Evolutionary conservation across 2,329 filamentous ascomycete genomes (phyloP).

Genomic region (Neopestalotiopsis sp.): DNA sequence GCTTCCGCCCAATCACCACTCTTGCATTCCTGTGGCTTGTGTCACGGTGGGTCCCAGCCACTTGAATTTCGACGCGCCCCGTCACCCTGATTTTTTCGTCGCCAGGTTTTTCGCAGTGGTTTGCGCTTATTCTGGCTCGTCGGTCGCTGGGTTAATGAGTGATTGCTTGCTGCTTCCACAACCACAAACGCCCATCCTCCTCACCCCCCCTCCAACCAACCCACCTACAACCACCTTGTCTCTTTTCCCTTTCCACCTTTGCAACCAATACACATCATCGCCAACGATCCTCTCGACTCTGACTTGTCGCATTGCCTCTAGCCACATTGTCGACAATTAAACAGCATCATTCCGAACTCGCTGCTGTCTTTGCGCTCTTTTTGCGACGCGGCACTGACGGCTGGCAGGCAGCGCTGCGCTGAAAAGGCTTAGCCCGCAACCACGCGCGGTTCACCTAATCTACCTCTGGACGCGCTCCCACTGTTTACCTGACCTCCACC

Average conservation of each 20-base stretch:
- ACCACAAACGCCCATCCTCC: background rate
- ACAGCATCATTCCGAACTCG: conserved; percentile 6
- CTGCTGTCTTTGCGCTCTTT: conserved; percentile 14
- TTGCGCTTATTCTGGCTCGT: background rate
- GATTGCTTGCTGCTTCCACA: background rate
- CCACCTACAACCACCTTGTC: conserved; percentile 4
- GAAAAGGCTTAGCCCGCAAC: conserved; percentile 1
- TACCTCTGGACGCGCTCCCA: conserved; percentile 14
- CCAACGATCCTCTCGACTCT: background rate
- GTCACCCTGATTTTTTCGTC: conserved; percentile 8
- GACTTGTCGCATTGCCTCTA: conserved; percentile 14
- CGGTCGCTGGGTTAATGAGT: background rate
- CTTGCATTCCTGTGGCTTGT: conserved; percentile 7
- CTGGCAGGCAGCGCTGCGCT: background rate
- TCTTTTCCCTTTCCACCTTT: conserved; percentile 16
- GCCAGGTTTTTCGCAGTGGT: conserved; percentile 8
- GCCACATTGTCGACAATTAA: background rate
- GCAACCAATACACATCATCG: background rate
- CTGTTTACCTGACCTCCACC: conserved; percentile 16
- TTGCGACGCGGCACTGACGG: background rate
- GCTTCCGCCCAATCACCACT: background rate
- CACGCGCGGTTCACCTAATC: conserved; percentile 17
- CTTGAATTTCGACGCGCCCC: conserved; percentile 8
- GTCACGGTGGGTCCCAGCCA: conserved; percentile 15
- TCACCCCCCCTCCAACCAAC: background rate